A percentile compares a stretch with the other conserved stretches of the same genome.
Conservation (phyloP, 2,329 filamentous ascomycete genomes). For the Hypoxylon sp. region DNA sequence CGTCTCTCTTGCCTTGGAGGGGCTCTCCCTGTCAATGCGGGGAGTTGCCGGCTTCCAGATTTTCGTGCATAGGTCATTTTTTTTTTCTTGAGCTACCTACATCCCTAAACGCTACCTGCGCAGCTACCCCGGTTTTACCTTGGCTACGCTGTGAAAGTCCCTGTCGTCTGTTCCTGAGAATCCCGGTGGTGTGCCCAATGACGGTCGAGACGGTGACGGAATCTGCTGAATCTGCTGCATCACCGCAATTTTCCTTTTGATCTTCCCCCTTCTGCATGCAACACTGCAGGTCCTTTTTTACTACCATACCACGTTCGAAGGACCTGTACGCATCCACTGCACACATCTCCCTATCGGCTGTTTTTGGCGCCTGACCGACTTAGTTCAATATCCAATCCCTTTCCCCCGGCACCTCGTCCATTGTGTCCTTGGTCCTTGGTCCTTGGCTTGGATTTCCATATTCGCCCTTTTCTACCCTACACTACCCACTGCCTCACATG, state of each 20-base stretch:
- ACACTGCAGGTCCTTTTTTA: slow-evolving; percentile 28
- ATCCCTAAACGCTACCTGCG: too few relatives aligned
- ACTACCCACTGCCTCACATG: slow-evolving; percentile 47
- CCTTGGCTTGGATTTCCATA: slow-evolving; percentile 28
- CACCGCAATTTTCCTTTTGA: slow-evolving; percentile 41
- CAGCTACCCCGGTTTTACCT: slow-evolving; percentile 29
- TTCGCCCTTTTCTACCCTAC: slow-evolving; percentile 16
- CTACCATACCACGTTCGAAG: slow-evolving; percentile 8
- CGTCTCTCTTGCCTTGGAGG: slow-evolving; percentile 3
- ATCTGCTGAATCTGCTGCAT: slow-evolving; percentile 51
- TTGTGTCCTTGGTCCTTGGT: slow-evolving; percentile 27
- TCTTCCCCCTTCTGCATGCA: slow-evolving; percentile 38
- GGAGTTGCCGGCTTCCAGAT: slow-evolving; percentile 39
- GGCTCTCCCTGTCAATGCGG: slow-evolving; percentile 40
- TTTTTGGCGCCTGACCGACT: slow-evolving; percentile 38
- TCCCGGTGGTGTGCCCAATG: slow-evolving; percentile 45
- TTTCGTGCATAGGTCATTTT: slow-evolving; percentile 15
- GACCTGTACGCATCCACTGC: neutral
- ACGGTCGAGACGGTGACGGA: slow-evolving; percentile 49
- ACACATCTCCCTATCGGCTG: slow-evolving; percentile 24
- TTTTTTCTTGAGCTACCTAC: slow-evolving; percentile 25
- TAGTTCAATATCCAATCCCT: slow-evolving; percentile 28
- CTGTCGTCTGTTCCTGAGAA: slow-evolving; percentile 47
- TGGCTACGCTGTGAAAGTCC: slow-evolving; percentile 18
- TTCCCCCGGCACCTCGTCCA: slow-evolving; percentile 24